Conservation (phyloP, 441 rosid genomes). For the Geranium incanum region DNA sequence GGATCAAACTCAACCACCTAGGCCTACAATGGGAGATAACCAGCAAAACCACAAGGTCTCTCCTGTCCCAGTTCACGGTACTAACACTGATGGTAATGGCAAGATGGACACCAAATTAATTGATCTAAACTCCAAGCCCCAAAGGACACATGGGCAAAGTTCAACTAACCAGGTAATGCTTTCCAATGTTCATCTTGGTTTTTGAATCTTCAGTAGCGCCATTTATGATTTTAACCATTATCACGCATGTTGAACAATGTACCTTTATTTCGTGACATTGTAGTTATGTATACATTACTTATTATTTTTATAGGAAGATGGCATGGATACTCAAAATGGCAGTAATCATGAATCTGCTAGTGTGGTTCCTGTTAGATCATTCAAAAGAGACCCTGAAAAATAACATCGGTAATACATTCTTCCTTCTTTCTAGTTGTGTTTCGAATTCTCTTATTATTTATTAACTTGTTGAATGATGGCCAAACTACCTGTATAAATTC, state of each 20-base stretch:
- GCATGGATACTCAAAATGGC: constrained; percentile 39
- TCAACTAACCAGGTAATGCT: constrained; percentile 43
- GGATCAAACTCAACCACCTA: constrained; percentile 35
- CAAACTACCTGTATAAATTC: neutral
- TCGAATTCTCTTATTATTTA: neutral
- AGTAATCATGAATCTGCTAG: constrained; percentile 40
- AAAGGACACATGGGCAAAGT: constrained; percentile 40
- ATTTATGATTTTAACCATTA: constrained; percentile 7
- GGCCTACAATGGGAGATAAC: constrained; percentile 30
- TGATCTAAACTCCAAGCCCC: constrained; percentile 71
- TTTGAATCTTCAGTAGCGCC: neutral
- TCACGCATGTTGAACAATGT: constrained; percentile 10
- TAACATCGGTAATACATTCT: constrained; percentile 35
- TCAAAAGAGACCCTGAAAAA: constrained; percentile 53
- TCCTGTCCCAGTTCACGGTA: constrained; percentile 28
- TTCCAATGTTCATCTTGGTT: constrained; percentile 14
- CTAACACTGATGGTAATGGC: constrained; percentile 37
- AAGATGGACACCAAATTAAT: constrained; percentile 41
- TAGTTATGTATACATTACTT: neutral
- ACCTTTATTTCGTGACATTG: neutral
- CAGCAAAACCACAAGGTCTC: constrained; percentile 44
- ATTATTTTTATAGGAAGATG: constrained; percentile 12
- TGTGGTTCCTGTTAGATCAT: constrained; percentile 51
- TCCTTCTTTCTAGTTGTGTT: neutral
- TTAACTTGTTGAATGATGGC: neutral